These are phyloP conservation scores for Mycena latifolia DNA, from an alignment of 768 basidiomycete species.

Conservation along the genomic window DNA sequence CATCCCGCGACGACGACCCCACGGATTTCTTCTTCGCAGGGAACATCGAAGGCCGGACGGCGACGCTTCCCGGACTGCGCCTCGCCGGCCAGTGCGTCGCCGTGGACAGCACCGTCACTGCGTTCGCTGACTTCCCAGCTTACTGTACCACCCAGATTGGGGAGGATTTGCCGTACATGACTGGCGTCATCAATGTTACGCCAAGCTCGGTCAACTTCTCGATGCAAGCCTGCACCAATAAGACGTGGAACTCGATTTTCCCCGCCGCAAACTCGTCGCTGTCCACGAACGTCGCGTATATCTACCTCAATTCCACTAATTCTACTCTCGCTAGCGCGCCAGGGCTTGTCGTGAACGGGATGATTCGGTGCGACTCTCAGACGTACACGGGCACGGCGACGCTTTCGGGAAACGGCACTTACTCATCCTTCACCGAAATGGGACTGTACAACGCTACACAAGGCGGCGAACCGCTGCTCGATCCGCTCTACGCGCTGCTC, in stretches of 20 bases:
- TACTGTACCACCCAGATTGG: slow-evolving; percentile 22
- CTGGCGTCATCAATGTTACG: background rate
- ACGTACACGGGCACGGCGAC: slow-evolving; percentile 29
- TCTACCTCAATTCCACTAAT: slow-evolving; percentile 22
- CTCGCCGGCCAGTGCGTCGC: slow-evolving; percentile 32
- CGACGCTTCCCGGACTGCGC: slow-evolving; percentile 36
- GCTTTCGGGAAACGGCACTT: slow-evolving; percentile 31
- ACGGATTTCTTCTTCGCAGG: slow-evolving; percentile 35
- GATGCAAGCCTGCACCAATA: slow-evolving; percentile 14
- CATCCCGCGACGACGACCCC: slow-evolving; percentile 18
- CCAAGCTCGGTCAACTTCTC: background rate
- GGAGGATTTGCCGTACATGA: background rate
- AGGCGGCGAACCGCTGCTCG: slow-evolving; percentile 35
- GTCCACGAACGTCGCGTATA: slow-evolving; percentile 20
- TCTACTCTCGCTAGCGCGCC: background rate
- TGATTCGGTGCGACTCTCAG: slow-evolving; percentile 30
- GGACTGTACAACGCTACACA: slow-evolving; percentile 23
- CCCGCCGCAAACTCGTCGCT: background rate
- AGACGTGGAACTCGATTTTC: background rate
- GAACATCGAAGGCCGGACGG: slow-evolving; percentile 24
- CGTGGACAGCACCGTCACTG: slow-evolving; percentile 11
- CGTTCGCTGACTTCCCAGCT: slow-evolving; percentile 9
- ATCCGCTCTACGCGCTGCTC: slow-evolving; percentile 30
- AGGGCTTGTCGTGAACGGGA: slow-evolving; percentile 5
- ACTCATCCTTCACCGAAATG: slow-evolving; percentile 17